Conservation (phyloP, 2,329 filamentous ascomycete genomes). For the Piedraia hortae region DNA sequence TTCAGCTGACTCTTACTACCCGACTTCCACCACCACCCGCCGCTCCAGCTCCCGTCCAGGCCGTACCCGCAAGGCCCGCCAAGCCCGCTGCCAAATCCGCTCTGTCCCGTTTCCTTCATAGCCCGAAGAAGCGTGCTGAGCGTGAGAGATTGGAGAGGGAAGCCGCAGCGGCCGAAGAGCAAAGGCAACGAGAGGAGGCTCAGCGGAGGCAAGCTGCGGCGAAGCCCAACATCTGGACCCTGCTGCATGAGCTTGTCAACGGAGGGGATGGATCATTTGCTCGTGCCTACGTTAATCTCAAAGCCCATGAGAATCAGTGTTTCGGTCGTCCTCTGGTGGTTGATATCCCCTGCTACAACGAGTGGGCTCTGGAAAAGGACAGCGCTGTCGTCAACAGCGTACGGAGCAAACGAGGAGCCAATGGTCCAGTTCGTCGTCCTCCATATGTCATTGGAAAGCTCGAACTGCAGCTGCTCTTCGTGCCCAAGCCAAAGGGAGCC, state of each 20-base stretch:
- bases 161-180: constrained; percentile 38
- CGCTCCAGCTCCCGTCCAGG: constrained; percentile 14
- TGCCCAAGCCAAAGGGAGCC: constrained; percentile 66
- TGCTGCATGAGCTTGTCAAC: constrained; percentile 62
- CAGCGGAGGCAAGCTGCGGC: constrained; percentile 27
- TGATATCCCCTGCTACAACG: constrained; percentile 88
- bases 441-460: constrained; percentile 95
- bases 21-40: constrained; percentile 37
- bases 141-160: constrained; percentile 61
- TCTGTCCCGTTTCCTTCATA: constrained; percentile 78
- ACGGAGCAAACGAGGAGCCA: constrained; percentile 45
- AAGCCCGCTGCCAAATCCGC: constrained; percentile 15
- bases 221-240: constrained; percentile 49
- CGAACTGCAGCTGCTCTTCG: constrained; percentile 77
- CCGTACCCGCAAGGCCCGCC: constrained; percentile 38
- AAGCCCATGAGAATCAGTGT: constrained; percentile 68
- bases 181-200: constrained; percentile 17
- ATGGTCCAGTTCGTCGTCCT: constrained; percentile 44
- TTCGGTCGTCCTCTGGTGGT: constrained; percentile 71
- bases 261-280: constrained; percentile 78
- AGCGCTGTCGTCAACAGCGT: constrained; percentile 50
- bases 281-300: constrained; percentile 75
- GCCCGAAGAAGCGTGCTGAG: constrained; percentile 90
- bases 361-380: constrained; percentile 79
- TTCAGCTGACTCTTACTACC: constrained; percentile 87